Evolutionary conservation across 305 asterid genomes (phyloP).

Genomic region (Fraxinus albicans): DNA sequence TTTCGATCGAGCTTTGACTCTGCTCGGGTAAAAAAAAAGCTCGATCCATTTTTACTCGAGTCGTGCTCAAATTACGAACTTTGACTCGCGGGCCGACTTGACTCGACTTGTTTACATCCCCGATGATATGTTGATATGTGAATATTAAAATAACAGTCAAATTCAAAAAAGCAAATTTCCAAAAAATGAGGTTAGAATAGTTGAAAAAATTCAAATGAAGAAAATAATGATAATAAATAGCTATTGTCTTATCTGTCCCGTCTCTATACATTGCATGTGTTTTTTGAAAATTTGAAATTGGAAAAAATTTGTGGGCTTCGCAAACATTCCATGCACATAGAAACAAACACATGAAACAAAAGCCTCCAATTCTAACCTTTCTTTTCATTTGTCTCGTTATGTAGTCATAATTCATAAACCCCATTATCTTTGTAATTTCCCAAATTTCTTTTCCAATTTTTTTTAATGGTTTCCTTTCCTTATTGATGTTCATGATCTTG

Average conservation of each 20-base stretch:
- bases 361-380: neutral
- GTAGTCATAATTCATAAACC: neutral
- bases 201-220: neutral
- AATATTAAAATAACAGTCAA: too few relatives aligned
- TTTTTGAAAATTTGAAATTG: neutral
- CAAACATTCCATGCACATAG: neutral
- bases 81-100: too few relatives aligned
- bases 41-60: too few relatives aligned
- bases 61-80: too few relatives aligned
- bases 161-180: too few relatives aligned
- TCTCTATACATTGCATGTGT: neutral
- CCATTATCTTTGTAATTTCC: neutral
- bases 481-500: conserved; percentile 6
- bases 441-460: neutral
- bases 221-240: too few relatives aligned
- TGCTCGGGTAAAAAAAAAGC: too few relatives aligned
- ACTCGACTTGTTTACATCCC: too few relatives aligned
- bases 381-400: neutral
- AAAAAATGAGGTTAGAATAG: too few relatives aligned
- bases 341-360: neutral
- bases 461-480: neutral
- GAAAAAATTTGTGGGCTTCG: neutral
- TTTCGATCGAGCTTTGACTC: too few relatives aligned
- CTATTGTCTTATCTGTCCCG: neutral
- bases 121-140: too few relatives aligned